Evolutionary conservation across 2,329 filamentous ascomycete species (phyloP).

Genomic region (Colletotrichum echinochloae): DNA sequence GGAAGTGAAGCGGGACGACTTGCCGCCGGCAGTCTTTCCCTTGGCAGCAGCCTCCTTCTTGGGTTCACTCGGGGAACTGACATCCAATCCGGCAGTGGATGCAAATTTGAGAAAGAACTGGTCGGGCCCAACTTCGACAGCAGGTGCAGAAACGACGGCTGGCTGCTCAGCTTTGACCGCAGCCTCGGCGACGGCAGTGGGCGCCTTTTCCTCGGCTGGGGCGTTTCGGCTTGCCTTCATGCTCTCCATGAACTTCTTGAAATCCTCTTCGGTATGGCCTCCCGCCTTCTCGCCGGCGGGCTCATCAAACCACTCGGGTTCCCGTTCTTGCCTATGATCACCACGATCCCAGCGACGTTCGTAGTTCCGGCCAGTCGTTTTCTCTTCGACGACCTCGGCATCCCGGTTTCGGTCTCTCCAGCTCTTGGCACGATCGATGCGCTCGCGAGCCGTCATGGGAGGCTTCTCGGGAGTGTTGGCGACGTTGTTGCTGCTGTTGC

Average conservation of each 20-base stretch:
- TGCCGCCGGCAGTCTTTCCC: conserved; percentile 65
- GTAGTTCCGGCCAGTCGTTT: conserved; percentile 61
- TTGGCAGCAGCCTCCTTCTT: conserved; percentile 60
- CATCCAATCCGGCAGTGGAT: conserved; percentile 55
- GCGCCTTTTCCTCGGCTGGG: conserved; percentile 52
- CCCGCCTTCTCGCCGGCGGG: conserved; percentile 76
- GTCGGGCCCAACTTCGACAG: conserved; percentile 76
- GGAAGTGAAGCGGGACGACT: conserved; percentile 87
- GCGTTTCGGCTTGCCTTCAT: conserved; percentile 78
- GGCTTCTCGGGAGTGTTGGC: conserved; percentile 44
- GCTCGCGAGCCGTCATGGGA: conserved; percentile 60
- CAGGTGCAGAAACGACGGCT: conserved; percentile 69
- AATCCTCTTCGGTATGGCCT: conserved; percentile 87
- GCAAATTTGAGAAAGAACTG: conserved; percentile 78
- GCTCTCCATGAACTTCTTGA: conserved; percentile 92
- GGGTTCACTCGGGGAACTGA: conserved; percentile 63
- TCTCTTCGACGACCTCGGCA: conserved; percentile 61
- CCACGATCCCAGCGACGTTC: conserved; percentile 68
- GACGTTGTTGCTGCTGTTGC: conserved; percentile 46
- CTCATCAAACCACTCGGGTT: conserved; percentile 92
- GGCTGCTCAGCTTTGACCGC: conserved; percentile 62
- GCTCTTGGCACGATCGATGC: conserved; percentile 69
- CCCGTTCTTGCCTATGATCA: conserved; percentile 75
- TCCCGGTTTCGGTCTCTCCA: conserved; percentile 68
- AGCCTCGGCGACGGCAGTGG: conserved; percentile 49